Evolutionary conservation across 306 rosid species (phyloP), one percentile per base, ranked within the genome.

Genomic region (Cucurbita pepo): DNA sequence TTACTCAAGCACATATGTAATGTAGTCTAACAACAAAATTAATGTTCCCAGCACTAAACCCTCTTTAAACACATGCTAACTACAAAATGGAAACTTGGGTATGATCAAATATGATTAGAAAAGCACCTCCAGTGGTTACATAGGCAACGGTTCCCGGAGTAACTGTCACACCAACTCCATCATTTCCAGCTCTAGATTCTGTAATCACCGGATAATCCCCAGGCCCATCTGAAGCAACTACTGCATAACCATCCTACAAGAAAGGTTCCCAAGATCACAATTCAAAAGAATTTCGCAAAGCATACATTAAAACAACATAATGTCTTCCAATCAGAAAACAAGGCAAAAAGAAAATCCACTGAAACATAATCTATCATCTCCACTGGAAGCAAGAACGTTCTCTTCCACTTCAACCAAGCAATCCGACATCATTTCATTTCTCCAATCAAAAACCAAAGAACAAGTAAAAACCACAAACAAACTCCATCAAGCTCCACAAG

Each of bases 181-280:
- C 91, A 21, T 87, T 61, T 5, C 98, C 96, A 34, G 97, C 97
- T 85, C 98, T 86, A 4, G 90, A 82, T 75, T 90, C 97, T 34
- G 85, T 80, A 61, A 88, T 81, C 8, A 93, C 94, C 0, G 90
- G 86, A 65, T 90, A 90, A 25, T 83, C 94, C 38, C 98, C 94
- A 0, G 98, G 94, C 47, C 98, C 97, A 72, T 93, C 98, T 0
- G 85, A 78, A 82, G 97, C 88, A 50, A 93, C 76, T 56, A 90
- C 92, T 4, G 98, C 98, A 77, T 90, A 93, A 73, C 97, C 98
- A 85, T 93, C 98, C 96, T 91, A 79, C 55, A 71, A 10, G 54
- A 69, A 14, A 19, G 50, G 11, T 51, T 3, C 65, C 19, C 18
- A 55, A n/a, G 34, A 18, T 65, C 38, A 21, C 16, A 41, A 4